Percentiles rank a stretch among this genome's conserved stretches.
Evolutionary conservation across 768 basidiomycete genomes (phyloP).

Genomic region (Lactifluus pinguis): DNA sequence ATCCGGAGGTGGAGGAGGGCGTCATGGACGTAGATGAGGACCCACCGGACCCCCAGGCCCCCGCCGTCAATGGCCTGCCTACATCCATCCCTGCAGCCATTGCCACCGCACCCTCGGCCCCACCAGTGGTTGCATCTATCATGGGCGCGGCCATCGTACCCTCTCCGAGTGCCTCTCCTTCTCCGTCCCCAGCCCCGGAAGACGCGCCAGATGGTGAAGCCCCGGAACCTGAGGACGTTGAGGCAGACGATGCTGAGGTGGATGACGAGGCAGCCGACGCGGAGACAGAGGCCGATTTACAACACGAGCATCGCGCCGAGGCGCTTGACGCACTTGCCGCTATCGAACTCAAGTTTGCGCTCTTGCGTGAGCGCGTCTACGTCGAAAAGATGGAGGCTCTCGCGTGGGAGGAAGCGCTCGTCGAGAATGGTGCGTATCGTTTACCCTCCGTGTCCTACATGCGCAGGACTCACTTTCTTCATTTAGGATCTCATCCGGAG

Average conservation of each 20-base stretch:
- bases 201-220: conserved; percentile 19
- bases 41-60: conserved; percentile 10
- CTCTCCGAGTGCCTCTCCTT: conserved; percentile 12
- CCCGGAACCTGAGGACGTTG: conserved; percentile 22
- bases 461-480: conserved; percentile 4
- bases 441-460: neutral
- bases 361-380: conserved; percentile 78
- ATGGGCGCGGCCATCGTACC: neutral
- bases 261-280: conserved; percentile 24
- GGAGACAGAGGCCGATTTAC: conserved; percentile 58
- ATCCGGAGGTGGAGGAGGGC: conserved; percentile 19
- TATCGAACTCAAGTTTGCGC: conserved; percentile 90
- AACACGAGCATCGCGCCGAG: conserved; percentile 76
- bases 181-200: conserved; percentile 12
- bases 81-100: conserved; percentile 21
- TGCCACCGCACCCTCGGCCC: neutral
- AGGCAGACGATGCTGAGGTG: conserved; percentile 21
- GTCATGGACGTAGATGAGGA: conserved; percentile 28
- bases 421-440: conserved; percentile 56
- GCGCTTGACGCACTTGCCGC: conserved; percentile 80
- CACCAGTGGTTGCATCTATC: conserved; percentile 9
- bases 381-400: conserved; percentile 91
- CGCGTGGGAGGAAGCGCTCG: conserved; percentile 78
- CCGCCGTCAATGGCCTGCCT: conserved; percentile 8
- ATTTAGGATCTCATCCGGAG: conserved; percentile 76